Percentiles rank a stretch among this genome's conserved stretches.
phyloP scores from a whole-genome alignment of 2,329 filamentous ascomycete species.

The Calonectria hongkongensis region DNA sequence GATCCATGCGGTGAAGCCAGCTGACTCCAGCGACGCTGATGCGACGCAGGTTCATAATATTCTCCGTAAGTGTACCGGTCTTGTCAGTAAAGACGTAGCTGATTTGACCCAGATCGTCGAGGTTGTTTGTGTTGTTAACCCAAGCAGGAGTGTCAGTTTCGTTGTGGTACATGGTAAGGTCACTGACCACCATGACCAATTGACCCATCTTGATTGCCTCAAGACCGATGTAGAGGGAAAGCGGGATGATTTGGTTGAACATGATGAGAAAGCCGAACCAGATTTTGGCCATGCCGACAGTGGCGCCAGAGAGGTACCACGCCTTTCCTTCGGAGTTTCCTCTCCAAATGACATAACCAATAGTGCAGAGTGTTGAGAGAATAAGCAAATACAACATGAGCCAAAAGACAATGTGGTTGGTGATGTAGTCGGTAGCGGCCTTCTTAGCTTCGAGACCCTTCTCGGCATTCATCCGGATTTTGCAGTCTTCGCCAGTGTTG shows the following conservation, averaged over 20 bases:
- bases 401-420: constrained; percentile 88
- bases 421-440: constrained; percentile 83
- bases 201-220: constrained; percentile 89
- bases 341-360: constrained; percentile 88
- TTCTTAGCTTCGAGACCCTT: constrained; percentile 91
- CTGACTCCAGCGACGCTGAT: constrained; percentile 91
- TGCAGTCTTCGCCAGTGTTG: constrained; percentile 93
- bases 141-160: constrained; percentile 89
- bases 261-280: constrained; percentile 95
- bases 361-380: constrained; percentile 85
- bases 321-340: constrained; percentile 78
- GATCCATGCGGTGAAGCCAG: constrained; percentile 89
- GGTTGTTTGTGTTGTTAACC: constrained; percentile 94
- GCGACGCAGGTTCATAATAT: constrained; percentile 96
- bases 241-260: constrained; percentile 96
- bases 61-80: constrained; percentile 95
- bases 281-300: constrained; percentile 85
- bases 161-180: constrained; percentile 94
- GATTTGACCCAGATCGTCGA: constrained; percentile 94
- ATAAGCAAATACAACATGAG: constrained; percentile 88
- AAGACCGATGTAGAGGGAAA: constrained; percentile 94
- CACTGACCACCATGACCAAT: constrained; percentile 85
- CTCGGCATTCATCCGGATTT: constrained; percentile 94
- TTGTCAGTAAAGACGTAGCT: constrained; percentile 95
- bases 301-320: constrained; percentile 84